Base-by-base conservation (phyloP, 805 yeast species). In the Candida insectalens region DNA sequence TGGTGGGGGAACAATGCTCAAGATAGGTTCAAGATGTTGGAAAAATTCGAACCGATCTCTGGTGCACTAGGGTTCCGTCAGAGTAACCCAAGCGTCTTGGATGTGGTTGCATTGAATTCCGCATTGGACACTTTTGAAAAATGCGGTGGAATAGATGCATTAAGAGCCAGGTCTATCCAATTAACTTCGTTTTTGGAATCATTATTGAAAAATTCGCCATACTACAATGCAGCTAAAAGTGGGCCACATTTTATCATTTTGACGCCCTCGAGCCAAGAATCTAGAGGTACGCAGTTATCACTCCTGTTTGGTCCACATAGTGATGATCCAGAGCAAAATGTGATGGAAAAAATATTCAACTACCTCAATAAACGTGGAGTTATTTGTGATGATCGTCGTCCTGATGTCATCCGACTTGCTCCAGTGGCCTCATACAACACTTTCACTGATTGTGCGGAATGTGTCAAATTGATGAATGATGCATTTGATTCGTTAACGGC, bases 1-100 rank as follows among this genome's bases (percentile, higher is more conserved):
- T 88, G 97, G 97, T 88, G 96, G 96, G 96, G 96, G 1, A 88
- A 85, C 50, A 75, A 80, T 44, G 62, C 78, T 0, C 45, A 47
- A 2, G 73, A 73, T 23, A 60, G 97, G 40, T 88, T 88, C 55
- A 65, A 75, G 46, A 88, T 88, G 97, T 49, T 69, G 36, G 88
- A 79, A 48, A 46, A 63, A 19, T 88, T 84, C 46, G 78, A 77
- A 35, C 95, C 96, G 1, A 81, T 83, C 19, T 60, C 67, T n/a
- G 80, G 92, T 23, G 97, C 96, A 1, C 63, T 83, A 17, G 94
- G 95, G 0, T 88, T 77, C 56, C 67, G 94, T 46, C 94, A 85
- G 59, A 82, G 94, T 13, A 88, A 88, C 58, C 95, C 95, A 2
- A 77, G 87, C 41, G 95, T 88, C 7, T 55, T 85, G 30, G 95